phyloP scores from a whole-genome alignment of 1,284 basidiomycete genomes.

The Ustilago trichophora region DNA sequence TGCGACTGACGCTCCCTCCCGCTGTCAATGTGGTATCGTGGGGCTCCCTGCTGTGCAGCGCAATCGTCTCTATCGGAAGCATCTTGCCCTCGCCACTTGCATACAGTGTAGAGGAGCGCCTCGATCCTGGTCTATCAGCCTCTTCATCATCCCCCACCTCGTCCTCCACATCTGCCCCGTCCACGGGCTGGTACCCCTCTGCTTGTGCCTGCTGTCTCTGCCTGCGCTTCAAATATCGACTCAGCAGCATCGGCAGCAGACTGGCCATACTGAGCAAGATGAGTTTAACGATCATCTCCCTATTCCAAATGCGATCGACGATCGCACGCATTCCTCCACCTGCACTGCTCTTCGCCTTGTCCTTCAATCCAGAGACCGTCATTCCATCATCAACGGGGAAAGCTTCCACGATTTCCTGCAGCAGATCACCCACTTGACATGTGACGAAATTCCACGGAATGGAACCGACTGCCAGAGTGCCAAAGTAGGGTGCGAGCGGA shows the following conservation, averaged over 20 bases:
- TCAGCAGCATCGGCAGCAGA: conserved; percentile 52
- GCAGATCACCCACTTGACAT: conserved; percentile 60
- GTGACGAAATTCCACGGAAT: conserved; percentile 66
- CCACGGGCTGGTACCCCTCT: conserved; percentile 23
- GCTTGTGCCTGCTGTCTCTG: conserved; percentile 18
- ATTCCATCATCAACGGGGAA: conserved; percentile 34
- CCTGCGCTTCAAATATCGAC: conserved; percentile 36
- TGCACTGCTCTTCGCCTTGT: conserved; percentile 30
- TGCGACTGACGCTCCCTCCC: neutral
- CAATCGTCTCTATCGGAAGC: conserved; percentile 15
- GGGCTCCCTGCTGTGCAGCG: conserved; percentile 2
- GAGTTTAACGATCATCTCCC: conserved; percentile 57
- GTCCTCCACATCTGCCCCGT: conserved; percentile 3
- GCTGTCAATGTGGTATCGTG: neutral
- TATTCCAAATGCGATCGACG: conserved; percentile 55
- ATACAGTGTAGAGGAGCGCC: conserved; percentile 10
- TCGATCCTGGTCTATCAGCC: conserved; percentile 19
- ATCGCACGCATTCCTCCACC: conserved; percentile 54
- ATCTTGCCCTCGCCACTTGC: conserved; percentile 1
- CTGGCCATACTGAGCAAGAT: conserved; percentile 54
- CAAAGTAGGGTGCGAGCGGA: conserved; percentile 59
- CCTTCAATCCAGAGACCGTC: conserved; percentile 21
- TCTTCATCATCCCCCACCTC: conserved; percentile 36
- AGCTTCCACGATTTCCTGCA: conserved; percentile 60
- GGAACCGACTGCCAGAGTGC: conserved; percentile 58